These are phyloP conservation scores for Citrus trifoliata DNA, from an alignment of 345 rosid species.

Conservation along the genomic window DNA sequence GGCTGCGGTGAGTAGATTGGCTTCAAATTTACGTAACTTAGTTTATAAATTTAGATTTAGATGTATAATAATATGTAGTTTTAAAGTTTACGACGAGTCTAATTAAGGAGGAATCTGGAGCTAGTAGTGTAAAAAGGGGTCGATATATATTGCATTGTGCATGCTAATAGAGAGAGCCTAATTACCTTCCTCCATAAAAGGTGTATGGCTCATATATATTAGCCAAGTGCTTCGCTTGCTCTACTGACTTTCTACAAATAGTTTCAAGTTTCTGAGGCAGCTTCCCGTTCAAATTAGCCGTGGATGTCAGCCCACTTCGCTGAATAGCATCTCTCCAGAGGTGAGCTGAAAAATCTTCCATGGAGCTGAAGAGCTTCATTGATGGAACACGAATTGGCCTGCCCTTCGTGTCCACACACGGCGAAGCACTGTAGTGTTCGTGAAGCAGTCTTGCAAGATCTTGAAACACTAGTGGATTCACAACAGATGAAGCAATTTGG, in stretches of 20 bases:
- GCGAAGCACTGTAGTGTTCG: constrained; percentile 70
- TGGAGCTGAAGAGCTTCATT: constrained; percentile 75
- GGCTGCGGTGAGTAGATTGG: too few relatives aligned
- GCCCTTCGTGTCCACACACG: constrained; percentile 72
- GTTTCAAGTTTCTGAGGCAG: constrained; percentile 52
- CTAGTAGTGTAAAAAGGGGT: too few relatives aligned
- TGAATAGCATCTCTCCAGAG: constrained; percentile 59
- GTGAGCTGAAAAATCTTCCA: constrained; percentile 73
- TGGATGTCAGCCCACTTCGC: constrained; percentile 38
- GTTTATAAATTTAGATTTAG: too few relatives aligned
- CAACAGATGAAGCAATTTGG: constrained; percentile 87
- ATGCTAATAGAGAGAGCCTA: too few relatives aligned
- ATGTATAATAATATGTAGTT: too few relatives aligned
- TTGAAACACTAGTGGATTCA: constrained; percentile 68
- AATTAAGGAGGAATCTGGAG: too few relatives aligned
- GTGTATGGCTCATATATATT: constrained; percentile 83
- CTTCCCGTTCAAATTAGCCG: constrained; percentile 38
- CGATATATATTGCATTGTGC: too few relatives aligned
- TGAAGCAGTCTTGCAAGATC: constrained; percentile 62
- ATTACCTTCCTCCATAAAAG: constrained; percentile 85
- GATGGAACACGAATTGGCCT: constrained; percentile 64
- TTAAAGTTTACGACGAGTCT: too few relatives aligned
- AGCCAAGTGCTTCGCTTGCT: constrained; percentile 82
- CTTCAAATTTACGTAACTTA: too few relatives aligned
- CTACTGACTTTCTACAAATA: constrained; percentile 70